Evolutionary conservation across 108 stramenopile genomes (phyloP), one percentile per base, ranked within the genome.

Genomic region (Nitzschia sp.): DNA sequence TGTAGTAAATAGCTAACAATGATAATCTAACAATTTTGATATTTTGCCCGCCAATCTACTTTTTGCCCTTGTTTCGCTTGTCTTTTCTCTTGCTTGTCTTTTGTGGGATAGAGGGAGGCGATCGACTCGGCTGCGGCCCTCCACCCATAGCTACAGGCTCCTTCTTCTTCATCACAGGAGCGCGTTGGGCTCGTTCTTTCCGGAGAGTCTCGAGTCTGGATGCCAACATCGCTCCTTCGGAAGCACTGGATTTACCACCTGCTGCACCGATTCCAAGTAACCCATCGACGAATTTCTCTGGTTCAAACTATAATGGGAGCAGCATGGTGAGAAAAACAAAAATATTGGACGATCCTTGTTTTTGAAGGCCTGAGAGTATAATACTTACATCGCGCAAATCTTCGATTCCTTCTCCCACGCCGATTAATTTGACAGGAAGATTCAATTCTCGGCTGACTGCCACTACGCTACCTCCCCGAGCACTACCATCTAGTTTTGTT

Each of bases 351-450:
- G n/a, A n/a, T n/a, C n/a, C n/a, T n/a, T n/a, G n/a, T n/a, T n/a
- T n/a, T n/a, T n/a, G n/a, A n/a, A n/a, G n/a, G n/a, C n/a, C n/a
- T n/a, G n/a, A n/a, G n/a, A n/a, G n/a, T n/a, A n/a, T n/a, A 23
- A 56, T 15, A 85, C 90, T 85, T 81, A 92, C 91, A 80, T 94
- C 92, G 53, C 78, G 78, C 54, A 94, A 71, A 78, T 94, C 92
- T 38, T 88, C 82, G 45, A 94, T 83, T 27, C 86, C 85, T 77
- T 98, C 97, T 44, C 97, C 97, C 23, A 98, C 96, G 27, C 97
- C 97, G 30, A 98, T 86, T 25, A 98, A 78, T 73, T 98, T 98
- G n/a, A 98, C 96, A 16, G 97, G 96, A 29, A 98, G 81, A 59
- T 85, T 78, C 34, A 98, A 79, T 55, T 98, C 97, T 44, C 88